These are phyloP conservation scores for Fusarium euwallaceae DNA, from an alignment of 2,329 filamentous ascomycete species.

Conservation along the genomic window DNA sequence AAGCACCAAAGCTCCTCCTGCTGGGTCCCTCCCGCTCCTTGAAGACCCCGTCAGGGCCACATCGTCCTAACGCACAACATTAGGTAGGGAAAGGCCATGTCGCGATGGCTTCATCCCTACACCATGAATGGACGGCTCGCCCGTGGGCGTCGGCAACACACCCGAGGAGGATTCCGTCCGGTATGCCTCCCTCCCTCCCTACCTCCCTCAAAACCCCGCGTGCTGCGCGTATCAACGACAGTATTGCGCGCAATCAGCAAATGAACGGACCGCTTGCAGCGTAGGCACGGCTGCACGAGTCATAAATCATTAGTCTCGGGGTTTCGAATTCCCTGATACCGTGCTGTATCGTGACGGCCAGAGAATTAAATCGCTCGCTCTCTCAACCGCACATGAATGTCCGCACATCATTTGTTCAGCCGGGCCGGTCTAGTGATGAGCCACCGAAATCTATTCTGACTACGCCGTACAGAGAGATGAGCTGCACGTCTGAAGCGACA, in stretches of 20 bases:
- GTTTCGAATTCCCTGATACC: slow-evolving; percentile 35
- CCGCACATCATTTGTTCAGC: slow-evolving; percentile 28
- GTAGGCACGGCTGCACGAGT: slow-evolving; percentile 40
- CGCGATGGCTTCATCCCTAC: slow-evolving; percentile 43
- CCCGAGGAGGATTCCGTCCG: background rate
- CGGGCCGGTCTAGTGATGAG: slow-evolving; percentile 34
- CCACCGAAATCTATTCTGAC: slow-evolving; percentile 32
- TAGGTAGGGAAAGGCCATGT: slow-evolving; percentile 12
- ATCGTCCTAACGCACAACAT: slow-evolving; percentile 30
- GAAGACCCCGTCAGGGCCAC: slow-evolving; percentile 42
- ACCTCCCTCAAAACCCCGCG: slow-evolving; percentile 7
- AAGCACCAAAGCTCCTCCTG: slow-evolving; percentile 40
- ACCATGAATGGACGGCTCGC: background rate
- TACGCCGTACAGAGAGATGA: slow-evolving; percentile 17
- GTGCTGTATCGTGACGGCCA: slow-evolving; percentile 25
- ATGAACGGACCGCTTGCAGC: slow-evolving; percentile 25
- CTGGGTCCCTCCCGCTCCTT: slow-evolving; percentile 46
- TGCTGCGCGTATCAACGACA: background rate
- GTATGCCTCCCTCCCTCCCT: background rate
- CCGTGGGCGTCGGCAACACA: slow-evolving; percentile 9
- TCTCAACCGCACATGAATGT: slow-evolving; percentile 28
- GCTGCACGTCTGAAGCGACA: slow-evolving; percentile 13
- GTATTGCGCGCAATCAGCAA: slow-evolving; percentile 17
- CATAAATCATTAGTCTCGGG: slow-evolving; percentile 43
- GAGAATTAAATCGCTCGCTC: slow-evolving; percentile 24